Base-by-base conservation (phyloP, 768 basidiomycete species). In the Amanita jacksonii region DNA sequence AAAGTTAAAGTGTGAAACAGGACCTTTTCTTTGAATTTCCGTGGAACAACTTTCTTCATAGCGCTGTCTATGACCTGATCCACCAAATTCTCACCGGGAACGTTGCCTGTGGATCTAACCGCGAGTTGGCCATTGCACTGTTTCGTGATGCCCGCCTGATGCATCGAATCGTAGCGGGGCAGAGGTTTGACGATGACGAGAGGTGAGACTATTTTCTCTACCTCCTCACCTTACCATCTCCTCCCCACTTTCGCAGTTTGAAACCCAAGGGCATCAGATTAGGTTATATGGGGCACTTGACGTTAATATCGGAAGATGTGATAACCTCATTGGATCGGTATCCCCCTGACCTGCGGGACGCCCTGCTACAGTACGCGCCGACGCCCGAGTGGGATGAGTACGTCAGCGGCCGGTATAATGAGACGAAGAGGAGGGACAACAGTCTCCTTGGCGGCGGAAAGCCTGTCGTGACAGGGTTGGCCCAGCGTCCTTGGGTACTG, bases 1-100 rank as follows among this genome's bases (percentile, higher is more conserved):
- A 5, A n/a, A 6, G 7, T n/a, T n/a, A n/a, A n/a, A n/a, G 35
- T 15, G 41, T 30, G 31, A 41, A 38, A 33, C 43, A 94, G 91
- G 87, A 93, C 53, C 70, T 97, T 28, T 97, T 97, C 69, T 97
- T 97, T 58, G 82, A 85, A 48, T 96, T 84, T 55, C 92, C 93
- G 0, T 90, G 88, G 84, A 97, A 99, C 63, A 97, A 98, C 58
- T 98, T 98, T 60, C 65, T 98, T 23, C 96, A 99, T 59, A 91
- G 88, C 54, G 84, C 92, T 23, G 90, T 96, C 13, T 98, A 98
- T 57, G 96, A 99, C 59, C 68, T 96, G 46, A 71, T 98, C 1
- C 96, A 98, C 57, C 96, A 98, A 60, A 82, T 98, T 35, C 72
- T 99, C 44, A 93, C 87, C 1, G 93, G 91, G 10, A 77, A 81